These are phyloP conservation scores for Naganishia albida DNA, from an alignment of 1,284 basidiomycete species.

Conservation along the genomic window DNA sequence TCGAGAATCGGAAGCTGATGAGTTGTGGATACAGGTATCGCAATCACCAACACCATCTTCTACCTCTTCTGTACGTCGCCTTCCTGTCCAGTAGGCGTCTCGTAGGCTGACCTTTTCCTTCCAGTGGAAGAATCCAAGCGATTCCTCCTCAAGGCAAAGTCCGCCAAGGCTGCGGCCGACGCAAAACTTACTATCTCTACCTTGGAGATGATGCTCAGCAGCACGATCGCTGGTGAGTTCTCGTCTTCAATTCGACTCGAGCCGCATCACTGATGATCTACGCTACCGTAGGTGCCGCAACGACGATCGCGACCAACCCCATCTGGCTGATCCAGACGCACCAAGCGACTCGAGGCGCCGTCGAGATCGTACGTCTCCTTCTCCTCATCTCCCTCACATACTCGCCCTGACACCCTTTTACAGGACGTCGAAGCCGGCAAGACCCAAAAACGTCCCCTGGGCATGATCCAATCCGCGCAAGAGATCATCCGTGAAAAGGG, in stretches of 20 bases:
- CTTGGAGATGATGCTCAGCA: slow-evolving; percentile 84
- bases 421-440: slow-evolving; percentile 35
- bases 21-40: slow-evolving; percentile 63
- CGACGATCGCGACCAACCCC: slow-evolving; percentile 87
- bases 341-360: slow-evolving; percentile 65
- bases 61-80: slow-evolving; percentile 44
- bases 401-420: slow-evolving; percentile 46
- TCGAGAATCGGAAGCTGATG: background rate
- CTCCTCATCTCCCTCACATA: background rate
- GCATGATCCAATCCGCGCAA: slow-evolving; percentile 68
- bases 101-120: background rate
- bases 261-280: background rate
- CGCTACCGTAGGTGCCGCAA: slow-evolving; percentile 69
- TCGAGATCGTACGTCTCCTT: slow-evolving; percentile 23
- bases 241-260: background rate
- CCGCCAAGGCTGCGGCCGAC: slow-evolving; percentile 36
- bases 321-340: slow-evolving; percentile 96
- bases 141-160: slow-evolving; percentile 51
- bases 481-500: slow-evolving; percentile 74
- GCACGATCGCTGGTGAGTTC: slow-evolving; percentile 74
- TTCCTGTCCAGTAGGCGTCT: no score
- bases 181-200: slow-evolving; percentile 61
- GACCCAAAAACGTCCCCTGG: slow-evolving; percentile 59
- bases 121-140: slow-evolving; percentile 57
- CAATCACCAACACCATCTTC: slow-evolving; percentile 80